Base-by-base conservation (phyloP, 1,284 basidiomycete species). In the Ganoderma boninense region DNA sequence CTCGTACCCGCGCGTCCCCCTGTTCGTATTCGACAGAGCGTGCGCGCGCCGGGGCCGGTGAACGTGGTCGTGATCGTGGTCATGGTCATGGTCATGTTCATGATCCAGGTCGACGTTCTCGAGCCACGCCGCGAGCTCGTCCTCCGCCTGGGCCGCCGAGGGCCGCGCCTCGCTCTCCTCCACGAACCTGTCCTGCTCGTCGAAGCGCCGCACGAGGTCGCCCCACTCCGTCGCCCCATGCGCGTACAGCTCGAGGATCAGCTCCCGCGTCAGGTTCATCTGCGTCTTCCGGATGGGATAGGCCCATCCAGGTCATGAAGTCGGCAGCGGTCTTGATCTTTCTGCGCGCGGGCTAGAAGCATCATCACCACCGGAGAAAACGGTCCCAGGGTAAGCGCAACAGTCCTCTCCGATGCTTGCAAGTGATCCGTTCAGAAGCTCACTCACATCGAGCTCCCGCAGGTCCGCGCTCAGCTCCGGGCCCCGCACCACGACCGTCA, bases 251-350 rank as follows among this genome's bases (percentile, higher is more conserved):
- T 80, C 74, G 44, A n/a, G n/a, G n/a, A n/a, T n/a, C n/a, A n/a
- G n/a, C n/a, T n/a, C n/a, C n/a, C n/a, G n/a, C n/a, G n/a, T 81
- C 14, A 86, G 78, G 4, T 87, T 84, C 54, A 87, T 75, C 71
- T 84, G 80, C 0, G 87, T 89, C 43, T 82, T 84, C 16, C 84
- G 82, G 2, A 84, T 82, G 7, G 79, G 78, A 20, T 82, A 75
- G n/a, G 5, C 85, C 84, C 11, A 87, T 80, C 67, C 85, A 80
- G 16, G 76, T 76, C 60, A 81, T 83, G 73, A 87, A 86, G 40
- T 88, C 84, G 56, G 87, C 85, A 0, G 87, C 82, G 20, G 83
- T 77, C 65, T 84, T 81, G 43, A 89, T 82, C 72, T 82, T 84
- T 35, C 83, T 77, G 16, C 87, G 65, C 5, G 80, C 0, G 87